These are phyloP conservation scores for Echium plantagineum DNA, from an alignment of 257 asterid species.

Conservation along the genomic window DNA sequence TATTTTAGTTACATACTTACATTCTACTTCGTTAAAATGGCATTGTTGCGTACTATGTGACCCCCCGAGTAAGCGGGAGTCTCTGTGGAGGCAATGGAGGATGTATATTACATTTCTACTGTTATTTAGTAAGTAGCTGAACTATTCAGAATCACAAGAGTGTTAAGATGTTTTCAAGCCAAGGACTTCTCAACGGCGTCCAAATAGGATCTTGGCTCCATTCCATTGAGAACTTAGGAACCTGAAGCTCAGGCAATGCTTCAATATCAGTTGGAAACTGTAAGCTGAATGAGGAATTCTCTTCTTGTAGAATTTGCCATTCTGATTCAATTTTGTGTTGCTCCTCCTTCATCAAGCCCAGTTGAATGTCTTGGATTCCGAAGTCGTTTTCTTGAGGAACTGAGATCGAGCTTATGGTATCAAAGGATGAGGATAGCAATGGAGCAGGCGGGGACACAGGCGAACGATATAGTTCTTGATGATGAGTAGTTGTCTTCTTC, in stretches of 20 bases:
- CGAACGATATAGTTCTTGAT: neutral
- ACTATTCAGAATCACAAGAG: conserved; percentile 5
- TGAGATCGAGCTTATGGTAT: conserved; percentile 13
- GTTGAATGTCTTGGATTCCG: neutral
- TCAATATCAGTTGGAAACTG: conserved; percentile 18
- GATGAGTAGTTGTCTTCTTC: neutral
- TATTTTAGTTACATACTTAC: no score
- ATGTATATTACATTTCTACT: neutral
- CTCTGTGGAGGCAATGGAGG: no score
- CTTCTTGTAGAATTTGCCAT: conserved; percentile 8
- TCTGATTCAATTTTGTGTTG: neutral
- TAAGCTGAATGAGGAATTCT: conserved; percentile 8
- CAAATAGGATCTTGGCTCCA: conserved; percentile 56
- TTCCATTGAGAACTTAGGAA: conserved; percentile 36
- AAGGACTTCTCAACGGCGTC: conserved; percentile 50
- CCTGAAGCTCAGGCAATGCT: conserved; percentile 31
- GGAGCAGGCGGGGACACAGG: neutral
- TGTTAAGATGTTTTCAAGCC: conserved; percentile 36
- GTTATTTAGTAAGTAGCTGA: neutral
- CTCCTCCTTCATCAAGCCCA: conserved; percentile 7
- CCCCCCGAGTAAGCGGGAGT: no score
- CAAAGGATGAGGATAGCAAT: conserved; percentile 8
- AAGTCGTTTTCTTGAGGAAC: conserved; percentile 4
- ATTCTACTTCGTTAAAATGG: no score
- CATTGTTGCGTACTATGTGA: no score